Conservation (phyloP, 2,329 filamentous ascomycete species). For the Rhytidhysteron rufulum region DNA sequence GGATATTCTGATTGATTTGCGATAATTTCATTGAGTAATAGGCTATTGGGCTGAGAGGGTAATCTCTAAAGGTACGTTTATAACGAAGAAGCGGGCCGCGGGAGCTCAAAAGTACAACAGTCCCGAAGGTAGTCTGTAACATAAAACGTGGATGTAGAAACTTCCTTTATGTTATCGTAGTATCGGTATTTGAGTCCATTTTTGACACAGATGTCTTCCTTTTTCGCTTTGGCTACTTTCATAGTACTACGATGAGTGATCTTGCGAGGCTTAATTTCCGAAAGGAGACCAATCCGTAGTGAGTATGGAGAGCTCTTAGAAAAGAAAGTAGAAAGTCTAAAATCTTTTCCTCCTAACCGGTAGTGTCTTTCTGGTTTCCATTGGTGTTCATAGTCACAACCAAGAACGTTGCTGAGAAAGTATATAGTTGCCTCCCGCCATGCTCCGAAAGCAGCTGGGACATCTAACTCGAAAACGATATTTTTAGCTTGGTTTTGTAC, state of each 20-base stretch:
- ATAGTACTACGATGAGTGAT: conserved; percentile 26
- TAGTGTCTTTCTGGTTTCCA: too few species aligned
- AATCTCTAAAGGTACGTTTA: neutral
- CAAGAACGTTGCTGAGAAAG: neutral
- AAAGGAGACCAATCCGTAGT: conserved; percentile 1
- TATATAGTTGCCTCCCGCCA: conserved; percentile 6
- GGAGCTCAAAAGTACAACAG: conserved; percentile 1
- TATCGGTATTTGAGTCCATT: conserved; percentile 40
- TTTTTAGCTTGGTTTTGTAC: conserved; percentile 29
- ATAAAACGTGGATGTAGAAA: neutral
- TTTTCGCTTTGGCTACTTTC: conserved; percentile 14
- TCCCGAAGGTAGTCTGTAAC: neutral
- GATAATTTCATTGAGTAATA: conserved; percentile 3
- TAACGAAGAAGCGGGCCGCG: neutral
- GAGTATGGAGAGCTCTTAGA: neutral
- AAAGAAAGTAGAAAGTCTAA: too few species aligned
- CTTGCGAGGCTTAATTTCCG: neutral
- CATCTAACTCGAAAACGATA: conserved; percentile 45
- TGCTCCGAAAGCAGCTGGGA: conserved; percentile 1
- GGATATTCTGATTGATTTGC: conserved; percentile 1
- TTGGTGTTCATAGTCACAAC: too few species aligned
- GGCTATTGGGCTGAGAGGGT: too few species aligned
- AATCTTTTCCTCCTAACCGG: too few species aligned
- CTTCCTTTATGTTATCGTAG: conserved; percentile 11
- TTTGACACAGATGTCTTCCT: conserved; percentile 36